Evolutionary conservation across 805 yeast genomes (phyloP).

Genomic region (Komagataella pastoris): DNA sequence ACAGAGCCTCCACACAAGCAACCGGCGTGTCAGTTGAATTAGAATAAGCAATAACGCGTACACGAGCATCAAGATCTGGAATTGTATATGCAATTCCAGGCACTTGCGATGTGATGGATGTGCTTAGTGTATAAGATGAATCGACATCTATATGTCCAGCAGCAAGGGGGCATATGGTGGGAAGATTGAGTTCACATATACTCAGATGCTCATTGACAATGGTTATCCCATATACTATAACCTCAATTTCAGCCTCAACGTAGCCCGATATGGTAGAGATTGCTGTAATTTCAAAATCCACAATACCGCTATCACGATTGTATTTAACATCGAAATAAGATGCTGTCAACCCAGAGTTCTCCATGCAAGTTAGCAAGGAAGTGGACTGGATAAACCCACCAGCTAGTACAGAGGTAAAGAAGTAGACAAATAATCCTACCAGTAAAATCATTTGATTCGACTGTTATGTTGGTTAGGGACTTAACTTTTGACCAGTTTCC

Average conservation of each 20-base stretch:
- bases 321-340: slow-evolving; percentile 65
- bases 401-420: neutral
- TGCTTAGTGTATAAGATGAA: slow-evolving; percentile 30
- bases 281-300: slow-evolving; percentile 59
- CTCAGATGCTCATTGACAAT: slow-evolving; percentile 39
- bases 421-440: neutral
- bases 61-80: slow-evolving; percentile 92
- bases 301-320: slow-evolving; percentile 52
- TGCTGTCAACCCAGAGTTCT: slow-evolving; percentile 75
- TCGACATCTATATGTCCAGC: slow-evolving; percentile 76
- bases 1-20: slow-evolving; percentile 86
- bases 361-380: slow-evolving; percentile 87
- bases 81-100: slow-evolving; percentile 82
- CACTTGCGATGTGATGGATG: slow-evolving; percentile 31
- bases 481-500: neutral
- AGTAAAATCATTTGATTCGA: neutral
- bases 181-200: slow-evolving; percentile 45
- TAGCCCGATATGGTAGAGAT: slow-evolving; percentile 66
- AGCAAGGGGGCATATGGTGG: slow-evolving; percentile 67
- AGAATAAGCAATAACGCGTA: slow-evolving; percentile 54
- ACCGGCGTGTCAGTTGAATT: slow-evolving; percentile 29
- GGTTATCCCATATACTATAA: slow-evolving; percentile 74
- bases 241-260: slow-evolving; percentile 47
- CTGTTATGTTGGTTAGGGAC: neutral
- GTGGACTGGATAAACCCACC: slow-evolving; percentile 18